Conservation (phyloP, 2,329 filamentous ascomycete species). For the Apiospora pterosperma region DNA sequence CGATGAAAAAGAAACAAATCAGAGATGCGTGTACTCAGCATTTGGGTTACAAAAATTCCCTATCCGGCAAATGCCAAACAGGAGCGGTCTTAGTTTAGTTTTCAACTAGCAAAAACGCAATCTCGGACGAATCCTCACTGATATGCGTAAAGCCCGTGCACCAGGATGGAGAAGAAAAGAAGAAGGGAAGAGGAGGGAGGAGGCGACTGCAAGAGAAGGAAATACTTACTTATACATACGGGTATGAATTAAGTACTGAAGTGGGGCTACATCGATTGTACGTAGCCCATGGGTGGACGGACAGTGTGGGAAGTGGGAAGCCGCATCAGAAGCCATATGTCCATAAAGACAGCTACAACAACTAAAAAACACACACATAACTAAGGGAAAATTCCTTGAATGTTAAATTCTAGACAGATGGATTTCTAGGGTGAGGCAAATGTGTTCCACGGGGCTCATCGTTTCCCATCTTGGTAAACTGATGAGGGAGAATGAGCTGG, state of each 20-base stretch:
- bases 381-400: too few species aligned
- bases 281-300: not conserved
- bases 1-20: slow-evolving; percentile 53
- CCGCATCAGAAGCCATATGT: too few species aligned
- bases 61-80: slow-evolving; percentile 64
- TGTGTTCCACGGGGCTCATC: not conserved
- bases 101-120: slow-evolving; percentile 88
- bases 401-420: not conserved
- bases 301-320: too few species aligned
- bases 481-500: not conserved
- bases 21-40: slow-evolving; percentile 25
- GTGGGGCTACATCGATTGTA: not conserved
- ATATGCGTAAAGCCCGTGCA: slow-evolving; percentile 78
- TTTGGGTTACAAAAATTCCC: slow-evolving; percentile 74
- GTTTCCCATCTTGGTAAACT: not conserved
- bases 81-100: slow-evolving; percentile 79
- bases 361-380: too few species aligned
- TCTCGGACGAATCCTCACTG: slow-evolving; percentile 87
- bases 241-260: not conserved
- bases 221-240: too few species aligned
- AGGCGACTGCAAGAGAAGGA: not conserved
- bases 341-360: too few species aligned
- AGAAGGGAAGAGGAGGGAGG: slow-evolving; percentile 19
- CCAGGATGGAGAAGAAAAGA: slow-evolving; percentile 52
- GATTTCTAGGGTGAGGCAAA: not conserved